A percentile compares a stretch with the other conserved stretches of the same genome.
Conservation (phyloP, 345 rosid species). For the Aegle marmelos region DNA sequence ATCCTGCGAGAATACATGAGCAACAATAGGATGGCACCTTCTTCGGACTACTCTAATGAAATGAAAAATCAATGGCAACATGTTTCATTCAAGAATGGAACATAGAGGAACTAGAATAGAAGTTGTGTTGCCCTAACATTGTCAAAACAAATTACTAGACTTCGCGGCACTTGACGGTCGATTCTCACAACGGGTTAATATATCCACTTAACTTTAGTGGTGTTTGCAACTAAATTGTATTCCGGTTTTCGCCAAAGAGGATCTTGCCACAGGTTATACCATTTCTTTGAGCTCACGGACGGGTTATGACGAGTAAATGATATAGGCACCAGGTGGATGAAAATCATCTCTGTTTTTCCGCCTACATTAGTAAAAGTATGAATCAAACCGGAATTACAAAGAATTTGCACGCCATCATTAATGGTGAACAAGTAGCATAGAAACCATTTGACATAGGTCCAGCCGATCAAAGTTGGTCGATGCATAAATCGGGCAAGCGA, state of each 20-base stretch:
- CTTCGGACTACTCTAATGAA: background rate
- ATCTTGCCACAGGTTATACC: background rate
- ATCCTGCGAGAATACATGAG: background rate
- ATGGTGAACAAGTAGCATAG: background rate
- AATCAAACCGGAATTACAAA: background rate
- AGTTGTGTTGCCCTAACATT: background rate
- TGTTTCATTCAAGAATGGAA: too few species aligned
- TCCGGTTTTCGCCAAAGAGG: conserved; percentile 1
- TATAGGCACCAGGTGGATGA: background rate
- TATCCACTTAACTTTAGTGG: background rate
- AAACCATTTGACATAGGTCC: background rate
- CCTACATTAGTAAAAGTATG: background rate
- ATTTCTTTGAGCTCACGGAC: background rate
- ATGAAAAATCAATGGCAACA: background rate
- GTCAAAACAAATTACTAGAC: background rate
- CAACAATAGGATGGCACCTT: background rate
- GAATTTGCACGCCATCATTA: background rate
- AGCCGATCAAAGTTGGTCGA: background rate
- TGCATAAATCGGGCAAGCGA: background rate
- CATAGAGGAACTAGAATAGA: background rate
- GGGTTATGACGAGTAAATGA: background rate
- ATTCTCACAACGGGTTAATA: background rate
- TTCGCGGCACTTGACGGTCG: background rate
- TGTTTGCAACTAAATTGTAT: background rate
- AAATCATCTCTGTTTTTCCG: background rate